phyloP scores from a whole-genome alignment of 768 basidiomycete species.

The Nevesoporus exiguus region DNA sequence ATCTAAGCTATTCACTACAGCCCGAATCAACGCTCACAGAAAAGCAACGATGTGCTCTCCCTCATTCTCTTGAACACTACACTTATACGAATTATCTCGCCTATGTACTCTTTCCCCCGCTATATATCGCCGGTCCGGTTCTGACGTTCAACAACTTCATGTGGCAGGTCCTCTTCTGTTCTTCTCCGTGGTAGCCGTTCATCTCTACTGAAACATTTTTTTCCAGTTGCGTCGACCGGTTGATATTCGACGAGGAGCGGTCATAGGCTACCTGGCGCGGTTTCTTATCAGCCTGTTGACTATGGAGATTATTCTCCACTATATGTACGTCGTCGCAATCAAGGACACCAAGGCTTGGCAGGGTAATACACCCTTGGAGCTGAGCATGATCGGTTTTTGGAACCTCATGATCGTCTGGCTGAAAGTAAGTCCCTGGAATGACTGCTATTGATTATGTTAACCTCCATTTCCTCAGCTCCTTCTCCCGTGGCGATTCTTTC shows the following conservation, averaged over 20 bases:
- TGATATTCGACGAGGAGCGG: slow-evolving; percentile 37
- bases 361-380: slow-evolving; percentile 71
- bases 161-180: slow-evolving; percentile 69
- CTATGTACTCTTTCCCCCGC: slow-evolving; percentile 87
- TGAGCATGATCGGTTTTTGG: slow-evolving; percentile 96
- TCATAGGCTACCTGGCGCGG: slow-evolving; percentile 60
- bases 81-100: slow-evolving; percentile 70
- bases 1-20: slow-evolving; percentile 16
- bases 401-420: slow-evolving; percentile 95
- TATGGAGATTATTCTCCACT: slow-evolving; percentile 91
- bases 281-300: slow-evolving; percentile 70
- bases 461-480: slow-evolving; percentile 55
- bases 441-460: neutral
- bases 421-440: slow-evolving; percentile 54
- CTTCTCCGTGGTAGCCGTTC: neutral
- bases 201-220: neutral
- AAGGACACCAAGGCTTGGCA: slow-evolving; percentile 85
- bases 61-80: slow-evolving; percentile 60
- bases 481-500: slow-evolving; percentile 96
- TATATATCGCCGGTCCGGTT: slow-evolving; percentile 96
- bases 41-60: slow-evolving; percentile 54
- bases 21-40: slow-evolving; percentile 40
- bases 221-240: slow-evolving; percentile 60
- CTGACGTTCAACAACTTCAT: slow-evolving; percentile 95
- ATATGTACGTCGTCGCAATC: slow-evolving; percentile 96